Evolutionary conservation across 2,329 filamentous ascomycete genomes (phyloP).

Genomic region (Pyricularia pennisetigena): DNA sequence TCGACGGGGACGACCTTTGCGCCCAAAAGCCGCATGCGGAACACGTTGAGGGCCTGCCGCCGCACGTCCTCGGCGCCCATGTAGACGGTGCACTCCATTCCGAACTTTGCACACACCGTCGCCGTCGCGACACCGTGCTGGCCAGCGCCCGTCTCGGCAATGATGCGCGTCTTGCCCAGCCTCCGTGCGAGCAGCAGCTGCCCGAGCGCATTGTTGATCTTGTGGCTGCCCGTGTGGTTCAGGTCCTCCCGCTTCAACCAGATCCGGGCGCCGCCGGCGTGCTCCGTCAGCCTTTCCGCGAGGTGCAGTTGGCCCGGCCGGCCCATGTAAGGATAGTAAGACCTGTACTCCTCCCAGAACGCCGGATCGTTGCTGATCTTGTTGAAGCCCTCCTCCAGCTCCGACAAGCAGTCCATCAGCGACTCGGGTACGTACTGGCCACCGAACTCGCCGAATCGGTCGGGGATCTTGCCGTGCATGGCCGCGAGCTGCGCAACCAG

Average conservation of each 20-base stretch:
- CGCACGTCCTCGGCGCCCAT: constrained; percentile 98
- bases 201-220: constrained; percentile 97
- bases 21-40: constrained; percentile 93
- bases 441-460: constrained; percentile 90
- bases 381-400: constrained; percentile 88
- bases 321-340: constrained; percentile 96
- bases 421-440: constrained; percentile 97
- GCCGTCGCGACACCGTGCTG: constrained; percentile 97
- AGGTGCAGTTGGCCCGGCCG: constrained; percentile 86
- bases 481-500: constrained; percentile 79
- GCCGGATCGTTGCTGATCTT: constrained; percentile 74
- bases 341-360: constrained; percentile 96
- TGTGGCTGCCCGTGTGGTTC: constrained; percentile 96
- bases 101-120: constrained; percentile 95
- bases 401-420: constrained; percentile 88
- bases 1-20: constrained; percentile 90
- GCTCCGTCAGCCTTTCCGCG: constrained; percentile 77
- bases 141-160: constrained; percentile 93
- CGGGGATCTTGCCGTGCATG: constrained; percentile 69
- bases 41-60: constrained; percentile 92
- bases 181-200: constrained; percentile 80
- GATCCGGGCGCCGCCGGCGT: constrained; percentile 88
- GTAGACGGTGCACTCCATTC: constrained; percentile 95
- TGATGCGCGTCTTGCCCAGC: constrained; percentile 92
- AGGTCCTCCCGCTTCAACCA: constrained; percentile 97